Conservation (phyloP, 2,329 filamentous ascomycete genomes). For the Bipolaris oryzae region DNA sequence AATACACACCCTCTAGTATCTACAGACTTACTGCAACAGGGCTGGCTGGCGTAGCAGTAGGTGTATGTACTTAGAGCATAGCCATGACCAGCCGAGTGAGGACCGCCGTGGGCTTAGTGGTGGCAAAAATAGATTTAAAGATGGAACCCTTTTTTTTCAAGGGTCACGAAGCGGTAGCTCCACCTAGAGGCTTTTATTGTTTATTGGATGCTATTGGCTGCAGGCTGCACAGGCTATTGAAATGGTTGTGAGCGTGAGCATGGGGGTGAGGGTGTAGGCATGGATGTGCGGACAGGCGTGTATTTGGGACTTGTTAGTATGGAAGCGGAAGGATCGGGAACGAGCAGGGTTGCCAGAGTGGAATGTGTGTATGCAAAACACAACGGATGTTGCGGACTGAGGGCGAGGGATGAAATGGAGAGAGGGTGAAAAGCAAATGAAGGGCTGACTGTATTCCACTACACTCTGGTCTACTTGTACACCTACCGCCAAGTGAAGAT, state of each 20-base stretch:
- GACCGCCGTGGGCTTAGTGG: background rate
- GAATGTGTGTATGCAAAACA: too few relatives aligned
- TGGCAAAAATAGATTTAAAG: slow-evolving; percentile 20
- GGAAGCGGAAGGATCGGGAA: too few relatives aligned
- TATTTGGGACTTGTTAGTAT: too few relatives aligned
- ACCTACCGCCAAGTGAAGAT: background rate
- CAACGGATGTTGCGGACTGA: too few relatives aligned
- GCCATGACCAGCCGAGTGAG: background rate
- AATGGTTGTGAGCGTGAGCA: slow-evolving; percentile 3
- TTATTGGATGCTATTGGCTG: slow-evolving; percentile 6
- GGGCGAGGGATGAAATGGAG: too few relatives aligned
- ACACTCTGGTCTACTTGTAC: too few relatives aligned
- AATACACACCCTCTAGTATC: background rate
- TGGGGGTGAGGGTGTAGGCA: background rate
- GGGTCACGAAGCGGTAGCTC: slow-evolving; percentile 8
- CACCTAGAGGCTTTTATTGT: background rate
- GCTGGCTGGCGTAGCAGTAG: background rate
- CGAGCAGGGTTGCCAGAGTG: too few relatives aligned
- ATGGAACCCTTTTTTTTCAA: slow-evolving; percentile 5
- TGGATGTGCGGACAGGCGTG: background rate
- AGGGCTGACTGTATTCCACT: too few relatives aligned
- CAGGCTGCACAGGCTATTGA: slow-evolving; percentile 23
- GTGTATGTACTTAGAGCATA: background rate
- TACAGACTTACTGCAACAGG: too few relatives aligned
- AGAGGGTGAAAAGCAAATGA: too few relatives aligned